phyloP scores from a whole-genome alignment of 2,329 filamentous ascomycete species.

The Helotiales sp. region DNA sequence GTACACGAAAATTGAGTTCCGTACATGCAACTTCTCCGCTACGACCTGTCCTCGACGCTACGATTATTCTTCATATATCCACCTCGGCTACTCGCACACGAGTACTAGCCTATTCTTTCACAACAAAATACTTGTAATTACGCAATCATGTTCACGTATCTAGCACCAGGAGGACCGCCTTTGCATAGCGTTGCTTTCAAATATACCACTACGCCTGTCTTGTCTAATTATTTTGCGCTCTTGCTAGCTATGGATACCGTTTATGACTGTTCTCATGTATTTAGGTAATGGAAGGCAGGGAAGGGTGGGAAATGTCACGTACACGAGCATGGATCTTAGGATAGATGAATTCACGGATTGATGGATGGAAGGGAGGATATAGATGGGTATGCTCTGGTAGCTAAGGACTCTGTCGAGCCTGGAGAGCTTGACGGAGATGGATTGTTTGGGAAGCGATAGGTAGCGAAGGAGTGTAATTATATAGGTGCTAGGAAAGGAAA shows the following conservation, averaged over 20 bases:
- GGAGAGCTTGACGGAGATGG: no score
- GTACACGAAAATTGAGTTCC: background rate
- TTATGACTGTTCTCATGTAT: background rate
- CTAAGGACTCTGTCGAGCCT: no score
- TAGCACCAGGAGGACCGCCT: background rate
- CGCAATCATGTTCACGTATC: background rate
- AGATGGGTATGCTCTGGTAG: slow-evolving; percentile 13
- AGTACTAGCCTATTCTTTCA: background rate
- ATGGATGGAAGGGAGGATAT: background rate
- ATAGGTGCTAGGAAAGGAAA: no score
- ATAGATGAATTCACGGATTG: background rate
- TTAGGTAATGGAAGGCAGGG: background rate
- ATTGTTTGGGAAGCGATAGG: no score
- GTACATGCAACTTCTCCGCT: background rate
- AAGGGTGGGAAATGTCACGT: background rate
- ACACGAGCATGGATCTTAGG: background rate
- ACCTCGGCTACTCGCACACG: background rate
- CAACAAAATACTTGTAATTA: background rate
- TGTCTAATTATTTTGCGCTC: background rate
- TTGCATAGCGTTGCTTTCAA: background rate
- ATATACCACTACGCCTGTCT: background rate
- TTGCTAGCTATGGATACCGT: background rate
- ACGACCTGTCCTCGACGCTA: slow-evolving; percentile 4
- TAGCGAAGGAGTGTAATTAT: no score
- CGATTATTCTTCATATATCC: slow-evolving; percentile 5